phyloP scores from a whole-genome alignment of 257 asterid genomes.

The Ligustrum vulgare region DNA sequence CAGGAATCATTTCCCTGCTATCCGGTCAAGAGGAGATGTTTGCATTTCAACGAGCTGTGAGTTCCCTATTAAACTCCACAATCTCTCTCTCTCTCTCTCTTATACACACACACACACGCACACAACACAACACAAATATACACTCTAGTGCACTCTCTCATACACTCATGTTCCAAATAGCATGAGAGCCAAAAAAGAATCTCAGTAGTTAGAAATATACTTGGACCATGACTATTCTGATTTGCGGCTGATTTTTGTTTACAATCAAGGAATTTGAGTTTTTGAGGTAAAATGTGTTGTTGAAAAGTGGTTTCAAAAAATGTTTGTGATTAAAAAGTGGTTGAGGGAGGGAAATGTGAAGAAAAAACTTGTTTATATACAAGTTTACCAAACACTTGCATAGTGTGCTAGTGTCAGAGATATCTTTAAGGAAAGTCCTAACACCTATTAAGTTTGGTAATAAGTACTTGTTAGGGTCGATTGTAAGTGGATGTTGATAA shows the following conservation, averaged over 20 bases:
- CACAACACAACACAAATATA: no score
- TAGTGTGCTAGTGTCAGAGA: background rate
- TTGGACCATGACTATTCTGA: background rate
- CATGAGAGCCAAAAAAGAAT: background rate
- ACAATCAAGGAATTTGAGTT: no score
- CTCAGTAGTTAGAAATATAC: background rate
- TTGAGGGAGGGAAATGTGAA: no score
- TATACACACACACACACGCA: background rate
- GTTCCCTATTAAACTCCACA: conserved; percentile 26
- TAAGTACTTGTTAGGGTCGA: background rate
- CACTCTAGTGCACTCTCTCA: background rate
- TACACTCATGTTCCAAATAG: background rate
- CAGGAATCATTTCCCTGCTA: conserved; percentile 69
- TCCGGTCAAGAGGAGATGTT: conserved; percentile 95
- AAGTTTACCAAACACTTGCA: no score
- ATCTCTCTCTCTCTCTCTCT: background rate
- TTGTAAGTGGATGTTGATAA: background rate
- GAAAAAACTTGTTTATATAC: no score
- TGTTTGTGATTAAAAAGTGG: no score
- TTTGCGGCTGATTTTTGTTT: no score
- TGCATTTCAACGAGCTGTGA: conserved; percentile 95
- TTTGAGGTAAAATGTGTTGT: no score
- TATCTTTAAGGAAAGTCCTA: background rate
- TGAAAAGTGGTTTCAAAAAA: no score
- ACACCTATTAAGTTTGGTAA: background rate